These are phyloP conservation scores for Lentinula detonsa DNA, from an alignment of 768 basidiomycete genomes.

Conservation along the genomic window DNA sequence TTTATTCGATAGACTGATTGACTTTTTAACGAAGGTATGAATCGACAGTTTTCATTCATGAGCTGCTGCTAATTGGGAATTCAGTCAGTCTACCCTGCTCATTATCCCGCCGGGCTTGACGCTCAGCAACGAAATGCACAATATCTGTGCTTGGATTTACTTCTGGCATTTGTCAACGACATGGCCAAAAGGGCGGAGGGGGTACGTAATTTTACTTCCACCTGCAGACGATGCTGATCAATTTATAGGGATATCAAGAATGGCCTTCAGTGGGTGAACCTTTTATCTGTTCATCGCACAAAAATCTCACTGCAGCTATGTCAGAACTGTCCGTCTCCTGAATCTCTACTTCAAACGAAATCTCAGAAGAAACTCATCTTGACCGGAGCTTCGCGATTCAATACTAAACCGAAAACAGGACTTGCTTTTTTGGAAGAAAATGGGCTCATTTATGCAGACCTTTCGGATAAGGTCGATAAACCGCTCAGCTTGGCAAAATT, in stretches of 20 bases:
- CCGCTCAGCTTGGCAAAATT: conserved; percentile 75
- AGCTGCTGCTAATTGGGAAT: conserved; percentile 5
- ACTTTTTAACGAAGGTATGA: conserved; percentile 80
- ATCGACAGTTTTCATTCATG: background rate
- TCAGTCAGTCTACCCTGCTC: conserved; percentile 77
- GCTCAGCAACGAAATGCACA: conserved; percentile 73
- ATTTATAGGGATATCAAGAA: conserved; percentile 31
- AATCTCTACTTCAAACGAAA: conserved; percentile 61
- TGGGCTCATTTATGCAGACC: conserved; percentile 73
- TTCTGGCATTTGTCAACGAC: conserved; percentile 81
- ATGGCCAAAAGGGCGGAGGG: conserved; percentile 66
- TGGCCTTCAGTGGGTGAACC: conserved; percentile 59
- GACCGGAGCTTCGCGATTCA: conserved; percentile 82
- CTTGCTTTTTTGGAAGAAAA: conserved; percentile 90
- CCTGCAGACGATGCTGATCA: conserved; percentile 9
- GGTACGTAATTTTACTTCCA: conserved; percentile 28
- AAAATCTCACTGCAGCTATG: background rate
- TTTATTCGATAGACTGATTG: conserved; percentile 83
- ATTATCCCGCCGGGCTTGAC: conserved; percentile 51
- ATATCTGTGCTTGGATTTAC: conserved; percentile 80
- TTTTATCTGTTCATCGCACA: background rate
- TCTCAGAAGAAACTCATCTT: conserved; percentile 83
- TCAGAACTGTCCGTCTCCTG: conserved; percentile 51
- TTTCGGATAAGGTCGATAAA: conserved; percentile 49
- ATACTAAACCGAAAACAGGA: conserved; percentile 87